phyloP scores from a whole-genome alignment of 306 rosid genomes.

The Hippophae tibetana region DNA sequence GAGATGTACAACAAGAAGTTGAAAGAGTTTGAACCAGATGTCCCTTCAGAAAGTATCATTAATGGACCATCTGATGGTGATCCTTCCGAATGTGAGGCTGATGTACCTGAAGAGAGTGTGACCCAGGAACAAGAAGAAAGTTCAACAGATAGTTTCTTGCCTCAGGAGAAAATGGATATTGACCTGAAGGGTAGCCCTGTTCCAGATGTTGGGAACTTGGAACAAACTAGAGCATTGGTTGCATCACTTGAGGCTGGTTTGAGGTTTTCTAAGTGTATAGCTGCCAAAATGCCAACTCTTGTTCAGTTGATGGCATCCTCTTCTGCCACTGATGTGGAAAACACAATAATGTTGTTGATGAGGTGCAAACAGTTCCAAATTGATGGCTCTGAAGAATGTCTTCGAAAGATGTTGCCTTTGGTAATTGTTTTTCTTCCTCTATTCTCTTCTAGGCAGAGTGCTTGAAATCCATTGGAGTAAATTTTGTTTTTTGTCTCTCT shows the following conservation, averaged over 20 bases:
- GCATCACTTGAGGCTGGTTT: conserved; percentile 94
- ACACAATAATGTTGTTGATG: conserved; percentile 86
- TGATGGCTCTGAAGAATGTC: conserved; percentile 87
- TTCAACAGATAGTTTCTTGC: conserved; percentile 56
- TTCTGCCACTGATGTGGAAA: conserved; percentile 83
- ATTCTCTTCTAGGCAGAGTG: neutral
- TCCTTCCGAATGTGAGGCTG: conserved; percentile 50
- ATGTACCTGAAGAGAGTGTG: conserved; percentile 26
- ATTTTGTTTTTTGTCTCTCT: neutral
- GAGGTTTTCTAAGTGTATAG: conserved; percentile 74
- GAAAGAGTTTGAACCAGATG: conserved; percentile 61
- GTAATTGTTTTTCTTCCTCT: conserved; percentile 28
- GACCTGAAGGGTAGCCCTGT: conserved; percentile 47
- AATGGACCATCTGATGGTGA: conserved; percentile 38
- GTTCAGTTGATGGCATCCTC: conserved; percentile 94
- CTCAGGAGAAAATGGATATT: conserved; percentile 37
- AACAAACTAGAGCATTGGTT: conserved; percentile 92
- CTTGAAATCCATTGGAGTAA: conserved; percentile 2
- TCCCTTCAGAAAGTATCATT: conserved; percentile 33
- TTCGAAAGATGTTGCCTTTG: conserved; percentile 87
- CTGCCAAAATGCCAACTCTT: conserved; percentile 69
- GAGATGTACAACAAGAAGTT: conserved; percentile 70
- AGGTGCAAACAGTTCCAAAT: conserved; percentile 94
- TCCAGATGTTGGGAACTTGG: conserved; percentile 88
- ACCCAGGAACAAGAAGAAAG: conserved; percentile 52